phyloP scores from a whole-genome alignment of 768 basidiomycete genomes.

The Melanogaster broomeanus region DNA sequence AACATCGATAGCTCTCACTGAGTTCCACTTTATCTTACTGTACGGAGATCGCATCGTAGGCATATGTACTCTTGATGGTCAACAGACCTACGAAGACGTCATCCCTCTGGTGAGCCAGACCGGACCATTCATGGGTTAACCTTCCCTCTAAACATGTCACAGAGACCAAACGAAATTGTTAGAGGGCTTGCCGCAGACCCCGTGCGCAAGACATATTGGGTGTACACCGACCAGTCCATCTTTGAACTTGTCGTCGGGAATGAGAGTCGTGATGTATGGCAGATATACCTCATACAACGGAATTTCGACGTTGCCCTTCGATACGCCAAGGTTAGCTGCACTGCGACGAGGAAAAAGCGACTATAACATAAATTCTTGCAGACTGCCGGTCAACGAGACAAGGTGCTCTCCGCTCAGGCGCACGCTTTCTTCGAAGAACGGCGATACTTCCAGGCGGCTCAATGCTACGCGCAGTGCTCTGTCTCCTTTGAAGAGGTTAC shows the following conservation, averaged over 20 bases:
- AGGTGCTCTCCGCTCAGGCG: constrained; percentile 82
- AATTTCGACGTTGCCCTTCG: constrained; percentile 77
- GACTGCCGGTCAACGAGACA: constrained; percentile 88
- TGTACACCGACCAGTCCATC: constrained; percentile 85
- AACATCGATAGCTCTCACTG: constrained; percentile 78
- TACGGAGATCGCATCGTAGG: constrained; percentile 78
- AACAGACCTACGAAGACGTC: constrained; percentile 79
- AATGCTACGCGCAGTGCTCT: constrained; percentile 88
- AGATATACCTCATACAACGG: constrained; percentile 77
- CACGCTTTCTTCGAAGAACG: constrained; percentile 75
- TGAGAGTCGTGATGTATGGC: constrained; percentile 95
- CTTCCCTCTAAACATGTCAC: constrained; percentile 9
- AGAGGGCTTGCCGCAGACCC: constrained; percentile 82
- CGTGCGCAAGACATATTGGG: constrained; percentile 90
- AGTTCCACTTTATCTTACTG: constrained; percentile 89
- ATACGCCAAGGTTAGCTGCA: constrained; percentile 70
- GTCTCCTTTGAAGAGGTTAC: constrained; percentile 89
- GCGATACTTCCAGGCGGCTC: constrained; percentile 88
- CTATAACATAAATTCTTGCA: constrained; percentile 31
- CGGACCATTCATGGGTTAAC: neutral
- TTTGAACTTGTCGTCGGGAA: constrained; percentile 85
- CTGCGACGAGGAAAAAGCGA: neutral
- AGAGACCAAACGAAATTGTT: constrained; percentile 79
- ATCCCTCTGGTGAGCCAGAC: constrained; percentile 67
- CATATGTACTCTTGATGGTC: constrained; percentile 79